These are phyloP conservation scores for Phyllosticta citrichinensis DNA, from an alignment of 2,329 filamentous ascomycete species.

Conservation along the genomic window DNA sequence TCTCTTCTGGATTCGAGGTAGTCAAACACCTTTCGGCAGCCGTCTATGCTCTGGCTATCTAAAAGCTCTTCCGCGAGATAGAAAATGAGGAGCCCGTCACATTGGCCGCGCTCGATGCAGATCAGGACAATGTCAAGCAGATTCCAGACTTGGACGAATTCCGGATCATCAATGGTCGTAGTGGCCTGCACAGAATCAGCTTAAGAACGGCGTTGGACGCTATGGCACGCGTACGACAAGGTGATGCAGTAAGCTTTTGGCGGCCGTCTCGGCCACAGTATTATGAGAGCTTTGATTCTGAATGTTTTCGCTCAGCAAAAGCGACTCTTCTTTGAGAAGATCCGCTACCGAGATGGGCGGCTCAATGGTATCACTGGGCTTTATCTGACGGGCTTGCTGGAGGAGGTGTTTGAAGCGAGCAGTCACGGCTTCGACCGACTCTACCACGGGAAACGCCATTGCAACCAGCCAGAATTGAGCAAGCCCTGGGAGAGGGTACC, in stretches of 20 bases:
- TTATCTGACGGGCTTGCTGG: constrained; percentile 29
- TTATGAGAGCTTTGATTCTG: constrained; percentile 43
- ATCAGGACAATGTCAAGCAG: constrained; percentile 85
- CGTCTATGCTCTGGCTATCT: constrained; percentile 89
- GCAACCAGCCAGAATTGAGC: background rate
- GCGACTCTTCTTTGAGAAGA: constrained; percentile 23
- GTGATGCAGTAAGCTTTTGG: constrained; percentile 68
- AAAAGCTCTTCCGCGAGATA: constrained; percentile 90
- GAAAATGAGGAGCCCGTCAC: constrained; percentile 72
- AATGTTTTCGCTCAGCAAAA: constrained; percentile 16
- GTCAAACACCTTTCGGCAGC: constrained; percentile 84
- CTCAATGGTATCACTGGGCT: constrained; percentile 32
- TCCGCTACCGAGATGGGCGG: constrained; percentile 34
- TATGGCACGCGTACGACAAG: constrained; percentile 52
- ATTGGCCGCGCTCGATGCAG: constrained; percentile 65
- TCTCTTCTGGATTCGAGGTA: constrained; percentile 91
- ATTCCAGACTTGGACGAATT: constrained; percentile 83
- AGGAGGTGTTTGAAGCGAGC: constrained; percentile 31
- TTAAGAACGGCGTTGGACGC: background rate
- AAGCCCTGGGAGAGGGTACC: background rate
- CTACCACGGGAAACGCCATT: constrained; percentile 21
- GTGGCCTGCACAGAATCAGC: constrained; percentile 45
- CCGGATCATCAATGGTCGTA: constrained; percentile 64
- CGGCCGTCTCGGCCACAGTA: constrained; percentile 72
- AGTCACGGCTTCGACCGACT: constrained; percentile 20